Conservation (phyloP, 2,329 filamentous ascomycete genomes). For the Fusarium lyarnte region DNA sequence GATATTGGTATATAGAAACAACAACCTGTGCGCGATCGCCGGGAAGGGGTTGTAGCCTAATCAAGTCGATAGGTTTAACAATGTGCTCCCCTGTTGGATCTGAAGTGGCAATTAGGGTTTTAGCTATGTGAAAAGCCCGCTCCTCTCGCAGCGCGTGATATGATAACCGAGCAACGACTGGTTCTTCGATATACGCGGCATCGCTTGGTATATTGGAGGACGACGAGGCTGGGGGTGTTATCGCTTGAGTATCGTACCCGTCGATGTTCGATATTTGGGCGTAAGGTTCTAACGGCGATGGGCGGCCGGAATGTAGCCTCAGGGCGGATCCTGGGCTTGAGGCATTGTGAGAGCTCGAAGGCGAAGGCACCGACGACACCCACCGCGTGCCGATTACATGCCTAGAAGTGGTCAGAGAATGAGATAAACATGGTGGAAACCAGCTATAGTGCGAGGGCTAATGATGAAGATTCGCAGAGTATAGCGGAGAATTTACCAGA, state of each 20-base stretch:
- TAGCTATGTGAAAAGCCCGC: constrained; percentile 85
- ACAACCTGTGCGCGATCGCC: constrained; percentile 77
- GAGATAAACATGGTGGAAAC: not conserved
- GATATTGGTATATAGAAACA: constrained; percentile 82
- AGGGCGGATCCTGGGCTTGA: constrained; percentile 56
- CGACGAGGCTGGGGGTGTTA: constrained; percentile 46
- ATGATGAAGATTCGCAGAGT: not conserved
- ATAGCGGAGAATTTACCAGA: constrained; percentile 68
- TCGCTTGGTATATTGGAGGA: constrained; percentile 54
- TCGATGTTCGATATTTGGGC: constrained; percentile 48
- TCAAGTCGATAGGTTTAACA: constrained; percentile 80
- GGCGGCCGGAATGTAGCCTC: constrained; percentile 55
- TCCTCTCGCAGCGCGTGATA: constrained; percentile 85
- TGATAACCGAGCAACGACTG: constrained; percentile 84
- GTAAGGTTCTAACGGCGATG: constrained; percentile 55
- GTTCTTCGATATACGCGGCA: constrained; percentile 66
- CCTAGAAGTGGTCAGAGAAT: constrained; percentile 52
- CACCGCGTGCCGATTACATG: constrained; percentile 73
- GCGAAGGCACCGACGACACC: constrained; percentile 60
- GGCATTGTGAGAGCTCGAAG: constrained; percentile 57
- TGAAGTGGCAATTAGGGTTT: constrained; percentile 73
- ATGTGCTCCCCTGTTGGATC: constrained; percentile 82
- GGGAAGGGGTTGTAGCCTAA: constrained; percentile 73
- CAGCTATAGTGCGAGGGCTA: not conserved
- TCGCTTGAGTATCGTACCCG: constrained; percentile 51